These are phyloP conservation scores for Buxus sempervirens DNA, from an alignment of 164 flowering plant genomes.

Conservation along the genomic window DNA sequence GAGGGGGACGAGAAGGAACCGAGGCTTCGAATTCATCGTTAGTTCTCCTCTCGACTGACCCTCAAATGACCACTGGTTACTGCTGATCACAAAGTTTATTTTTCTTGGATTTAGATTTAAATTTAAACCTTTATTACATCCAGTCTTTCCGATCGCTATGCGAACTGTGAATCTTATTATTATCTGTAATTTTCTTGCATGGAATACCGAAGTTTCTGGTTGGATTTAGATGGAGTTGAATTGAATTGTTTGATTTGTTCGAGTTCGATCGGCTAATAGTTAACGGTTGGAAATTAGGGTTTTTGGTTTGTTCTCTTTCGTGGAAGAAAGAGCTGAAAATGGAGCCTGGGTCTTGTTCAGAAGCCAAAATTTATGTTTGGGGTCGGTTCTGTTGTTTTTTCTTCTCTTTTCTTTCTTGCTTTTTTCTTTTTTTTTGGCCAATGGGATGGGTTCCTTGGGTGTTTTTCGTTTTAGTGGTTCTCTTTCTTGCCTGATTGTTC, in stretches of 20 bases:
- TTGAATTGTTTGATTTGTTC: conserved; percentile 5
- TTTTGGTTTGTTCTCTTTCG: conserved; percentile 2
- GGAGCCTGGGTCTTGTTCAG: conserved; percentile 5
- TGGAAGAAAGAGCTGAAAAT: conserved; percentile 5
- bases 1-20: too few relatives aligned
- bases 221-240: background rate
- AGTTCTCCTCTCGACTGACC: too few relatives aligned
- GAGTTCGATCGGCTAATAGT: conserved; percentile 3
- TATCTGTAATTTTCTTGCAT: background rate
- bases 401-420: too few relatives aligned
- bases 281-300: conserved; percentile 9
- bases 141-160: background rate
- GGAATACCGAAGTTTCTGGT: background rate
- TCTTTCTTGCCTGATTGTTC: background rate
- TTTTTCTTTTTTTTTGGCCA: conserved; percentile 1
- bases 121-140: background rate
- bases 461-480: background rate
- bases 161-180: background rate
- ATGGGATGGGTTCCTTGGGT: background rate
- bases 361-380: conserved; percentile 5
- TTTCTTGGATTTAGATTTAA: background rate
- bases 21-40: too few relatives aligned
- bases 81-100: too few relatives aligned
- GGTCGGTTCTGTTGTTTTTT: background rate
- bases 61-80: too few relatives aligned